A percentile compares a stretch with the other conserved stretches of the same genome.
Evolutionary conservation across 2,329 filamentous ascomycete genomes (phyloP).

Genomic region (Ceratocystis ficicola): DNA sequence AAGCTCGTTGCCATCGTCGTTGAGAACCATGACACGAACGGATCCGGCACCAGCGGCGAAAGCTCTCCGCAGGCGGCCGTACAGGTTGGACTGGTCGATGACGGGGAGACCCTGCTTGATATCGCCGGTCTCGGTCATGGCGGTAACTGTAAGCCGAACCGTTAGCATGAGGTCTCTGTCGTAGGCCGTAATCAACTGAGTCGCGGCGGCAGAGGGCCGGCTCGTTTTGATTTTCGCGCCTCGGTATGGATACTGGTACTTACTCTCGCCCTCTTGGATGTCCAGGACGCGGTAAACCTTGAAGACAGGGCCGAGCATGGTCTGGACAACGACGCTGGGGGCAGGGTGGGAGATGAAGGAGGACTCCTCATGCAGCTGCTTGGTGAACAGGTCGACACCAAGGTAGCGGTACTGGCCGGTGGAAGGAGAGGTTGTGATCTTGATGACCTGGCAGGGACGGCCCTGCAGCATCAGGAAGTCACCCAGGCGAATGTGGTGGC

Average conservation of each 20-base stretch:
- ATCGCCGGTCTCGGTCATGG: constrained; percentile 98
- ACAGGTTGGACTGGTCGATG: constrained; percentile 88
- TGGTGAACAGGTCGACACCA: constrained; percentile 99
- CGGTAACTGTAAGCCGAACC: constrained; percentile 46
- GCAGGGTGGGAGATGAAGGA: constrained; percentile 95
- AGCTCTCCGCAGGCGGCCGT: constrained; percentile 63
- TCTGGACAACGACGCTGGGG: constrained; percentile 94
- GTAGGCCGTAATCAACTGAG: constrained; percentile 14
- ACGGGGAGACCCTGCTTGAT: constrained; percentile 93
- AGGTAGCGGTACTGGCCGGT: constrained; percentile 99
- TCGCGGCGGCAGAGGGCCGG: neutral
- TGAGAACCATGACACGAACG: constrained; percentile 91
- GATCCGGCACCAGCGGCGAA: constrained; percentile 89
- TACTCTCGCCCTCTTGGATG: constrained; percentile 61
- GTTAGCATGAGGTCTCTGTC: constrained; percentile 22
- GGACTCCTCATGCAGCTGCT: constrained; percentile 97
- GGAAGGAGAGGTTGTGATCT: constrained; percentile 94
- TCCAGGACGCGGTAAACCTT: constrained; percentile 99
- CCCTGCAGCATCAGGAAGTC: constrained; percentile 98
- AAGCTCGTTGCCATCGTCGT: constrained; percentile 83
- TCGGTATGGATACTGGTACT: constrained; percentile 22
- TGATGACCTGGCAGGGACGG: constrained; percentile 98
- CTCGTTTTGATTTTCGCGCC: neutral
- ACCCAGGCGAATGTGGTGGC: constrained; percentile 98
- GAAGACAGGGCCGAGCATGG: constrained; percentile 98